phyloP scores from a whole-genome alignment of 1,139 yeast species.

The Martiniozyma asiatica region DNA sequence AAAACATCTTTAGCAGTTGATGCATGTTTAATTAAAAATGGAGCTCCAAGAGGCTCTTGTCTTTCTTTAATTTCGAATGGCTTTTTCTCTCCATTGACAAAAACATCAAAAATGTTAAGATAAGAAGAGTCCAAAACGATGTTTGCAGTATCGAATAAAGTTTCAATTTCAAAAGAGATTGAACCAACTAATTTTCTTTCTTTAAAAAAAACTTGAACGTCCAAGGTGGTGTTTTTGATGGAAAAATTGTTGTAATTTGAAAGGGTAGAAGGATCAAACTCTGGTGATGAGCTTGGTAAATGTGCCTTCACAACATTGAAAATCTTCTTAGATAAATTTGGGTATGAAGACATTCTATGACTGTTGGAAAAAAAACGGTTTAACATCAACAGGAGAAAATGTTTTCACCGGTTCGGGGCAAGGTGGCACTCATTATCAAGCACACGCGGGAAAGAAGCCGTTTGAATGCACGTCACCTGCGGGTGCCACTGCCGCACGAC shows the following conservation, averaged over 20 bases:
- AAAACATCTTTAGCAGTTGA: conserved; percentile 13
- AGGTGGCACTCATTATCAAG: no score
- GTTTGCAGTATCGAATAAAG: conserved; percentile 19
- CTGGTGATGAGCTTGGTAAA: conserved; percentile 40
- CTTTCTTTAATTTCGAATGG: conserved; percentile 34
- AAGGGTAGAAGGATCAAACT: conserved; percentile 59
- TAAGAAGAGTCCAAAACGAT: conserved; percentile 61
- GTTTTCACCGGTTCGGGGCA: conserved; percentile 1
- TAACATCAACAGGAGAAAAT: no score
- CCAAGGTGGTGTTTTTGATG: conserved; percentile 39
- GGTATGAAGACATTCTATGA: conserved; percentile 12
- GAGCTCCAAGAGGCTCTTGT: conserved; percentile 56
- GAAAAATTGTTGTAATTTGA: conserved; percentile 55
- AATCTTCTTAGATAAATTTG: conserved; percentile 17
- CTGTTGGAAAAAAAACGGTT: no score
- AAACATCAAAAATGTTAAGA: conserved; percentile 36
- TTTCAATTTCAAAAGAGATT: conserved; percentile 35
- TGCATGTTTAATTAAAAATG: conserved; percentile 31
- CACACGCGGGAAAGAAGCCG: no score
- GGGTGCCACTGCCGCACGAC: no score
- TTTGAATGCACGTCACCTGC: no score
- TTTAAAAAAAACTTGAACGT: conserved; percentile 46
- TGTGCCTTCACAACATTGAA: conserved; percentile 17
- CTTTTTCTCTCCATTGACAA: conserved; percentile 29
- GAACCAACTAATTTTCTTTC: conserved; percentile 40